Percentiles rank a stretch among this genome's conserved stretches.
Conservation (phyloP, 345 rosid species). For the Populus simonii region DNA sequence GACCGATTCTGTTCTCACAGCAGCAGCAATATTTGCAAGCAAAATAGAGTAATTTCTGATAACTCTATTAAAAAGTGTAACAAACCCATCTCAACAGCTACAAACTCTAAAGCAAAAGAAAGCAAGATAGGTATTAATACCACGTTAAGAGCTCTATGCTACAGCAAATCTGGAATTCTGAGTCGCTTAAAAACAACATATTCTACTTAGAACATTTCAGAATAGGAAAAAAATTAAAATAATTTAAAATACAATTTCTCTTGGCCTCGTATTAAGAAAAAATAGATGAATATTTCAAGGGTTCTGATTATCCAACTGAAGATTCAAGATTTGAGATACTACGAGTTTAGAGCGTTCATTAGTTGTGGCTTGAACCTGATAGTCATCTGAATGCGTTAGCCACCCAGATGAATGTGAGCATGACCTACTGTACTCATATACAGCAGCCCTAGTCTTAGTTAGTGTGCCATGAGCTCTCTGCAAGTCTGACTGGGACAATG, state of each 20-base stretch:
- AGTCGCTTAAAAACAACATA: too few species aligned
- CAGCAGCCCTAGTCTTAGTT: conserved; percentile 69
- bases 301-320: conserved; percentile 42
- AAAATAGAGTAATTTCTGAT: too few species aligned
- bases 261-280: background rate
- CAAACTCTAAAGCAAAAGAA: too few species aligned
- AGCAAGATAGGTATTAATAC: background rate
- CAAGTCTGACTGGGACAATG: conserved; percentile 63
- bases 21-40: too few species aligned
- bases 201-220: background rate
- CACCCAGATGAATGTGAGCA: conserved; percentile 51
- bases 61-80: too few species aligned
- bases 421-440: conserved; percentile 53
- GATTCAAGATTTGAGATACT: conserved; percentile 69
- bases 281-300: conserved; percentile 17
- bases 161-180: too few species aligned
- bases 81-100: too few species aligned
- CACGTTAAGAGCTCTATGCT: background rate
- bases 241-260: background rate
- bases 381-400: conserved; percentile 58
- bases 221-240: background rate
- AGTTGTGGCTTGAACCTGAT: conserved; percentile 70
- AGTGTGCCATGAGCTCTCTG: conserved; percentile 65
- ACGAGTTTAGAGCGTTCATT: conserved; percentile 79
- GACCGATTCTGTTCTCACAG: too few species aligned